Percentiles rank a stretch among this genome's conserved stretches.
Evolutionary conservation across 129 eudicot genomes (phyloP).

Genomic region (Pittosporum tobira): DNA sequence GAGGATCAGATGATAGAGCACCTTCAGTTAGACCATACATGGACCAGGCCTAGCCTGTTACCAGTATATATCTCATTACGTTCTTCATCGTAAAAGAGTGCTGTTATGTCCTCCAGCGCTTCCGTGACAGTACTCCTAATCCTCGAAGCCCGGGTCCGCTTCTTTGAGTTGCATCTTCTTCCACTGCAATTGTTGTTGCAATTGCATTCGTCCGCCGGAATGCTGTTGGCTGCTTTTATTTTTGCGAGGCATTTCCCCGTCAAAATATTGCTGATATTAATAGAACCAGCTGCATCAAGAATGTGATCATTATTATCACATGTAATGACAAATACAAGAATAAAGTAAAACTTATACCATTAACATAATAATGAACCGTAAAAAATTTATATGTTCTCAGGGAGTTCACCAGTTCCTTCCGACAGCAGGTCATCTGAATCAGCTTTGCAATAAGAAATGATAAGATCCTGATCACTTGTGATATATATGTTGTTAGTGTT

Average conservation of each 20-base stretch:
- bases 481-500: slow-evolving; percentile 82
- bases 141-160: slow-evolving; percentile 40
- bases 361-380: background rate
- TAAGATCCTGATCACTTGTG: slow-evolving; percentile 88
- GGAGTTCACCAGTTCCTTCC: slow-evolving; percentile 50
- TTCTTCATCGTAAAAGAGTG: slow-evolving; percentile 89
- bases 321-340: background rate
- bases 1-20: background rate
- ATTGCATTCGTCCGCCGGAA: slow-evolving; percentile 39
- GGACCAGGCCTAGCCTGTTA: slow-evolving; percentile 79
- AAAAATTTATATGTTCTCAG: background rate
- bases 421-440: slow-evolving; percentile 51
- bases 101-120: slow-evolving; percentile 92
- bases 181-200: slow-evolving; percentile 38
- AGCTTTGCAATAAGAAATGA: slow-evolving; percentile 83
- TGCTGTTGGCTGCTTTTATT: slow-evolving; percentile 51
- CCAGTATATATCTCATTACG: slow-evolving; percentile 96
- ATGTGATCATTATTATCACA: background rate
- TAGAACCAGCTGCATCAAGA: slow-evolving; percentile 59
- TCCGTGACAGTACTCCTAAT: slow-evolving; percentile 62
- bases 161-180: slow-evolving; percentile 36
- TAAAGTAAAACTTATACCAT: background rate
- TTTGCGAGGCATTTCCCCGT: slow-evolving; percentile 95
- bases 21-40: slow-evolving; percentile 86
- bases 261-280: slow-evolving; percentile 84